A percentile compares a stretch with the other conserved stretches of the same genome.
Evolutionary conservation across 768 basidiomycete genomes (phyloP).

Genomic region (Tricholoma sp.): DNA sequence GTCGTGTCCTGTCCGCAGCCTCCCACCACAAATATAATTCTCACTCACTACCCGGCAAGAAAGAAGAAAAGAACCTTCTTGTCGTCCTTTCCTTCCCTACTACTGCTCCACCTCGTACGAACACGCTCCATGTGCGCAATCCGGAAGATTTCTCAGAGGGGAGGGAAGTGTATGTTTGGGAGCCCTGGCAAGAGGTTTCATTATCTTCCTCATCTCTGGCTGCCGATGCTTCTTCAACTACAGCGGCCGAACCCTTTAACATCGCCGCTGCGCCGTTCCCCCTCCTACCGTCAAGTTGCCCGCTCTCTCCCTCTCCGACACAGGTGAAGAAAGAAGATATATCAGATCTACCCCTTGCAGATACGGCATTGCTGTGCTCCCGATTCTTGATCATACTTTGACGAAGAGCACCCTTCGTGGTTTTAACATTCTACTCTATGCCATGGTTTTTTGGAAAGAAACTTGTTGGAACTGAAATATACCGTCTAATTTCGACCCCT

Average conservation of each 20-base stretch:
- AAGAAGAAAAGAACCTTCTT: conserved; percentile 19
- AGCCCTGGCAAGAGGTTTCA: conserved; percentile 44
- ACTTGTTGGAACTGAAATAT: no score
- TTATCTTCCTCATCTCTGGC: conserved; percentile 13
- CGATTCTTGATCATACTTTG: conserved; percentile 22
- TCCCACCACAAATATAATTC: conserved; percentile 7
- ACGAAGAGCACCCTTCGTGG: background rate
- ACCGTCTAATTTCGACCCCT: no score
- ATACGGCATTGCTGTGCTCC: conserved; percentile 25
- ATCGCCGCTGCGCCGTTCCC: conserved; percentile 7
- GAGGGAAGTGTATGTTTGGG: conserved; percentile 39
- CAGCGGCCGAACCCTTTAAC: background rate
- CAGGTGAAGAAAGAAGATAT: conserved; percentile 15
- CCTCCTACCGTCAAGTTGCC: conserved; percentile 20
- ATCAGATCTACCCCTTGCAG: conserved; percentile 12
- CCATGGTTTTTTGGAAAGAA: background rate
- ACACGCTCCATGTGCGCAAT: conserved; percentile 24
- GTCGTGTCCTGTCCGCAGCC: conserved; percentile 27
- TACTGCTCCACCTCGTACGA: conserved; percentile 14
- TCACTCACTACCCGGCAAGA: conserved; percentile 12
- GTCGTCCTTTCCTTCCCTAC: conserved; percentile 33
- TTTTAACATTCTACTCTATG: background rate
- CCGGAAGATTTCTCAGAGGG: conserved; percentile 35
- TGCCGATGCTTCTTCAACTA: background rate
- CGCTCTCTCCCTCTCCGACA: conserved; percentile 18